These are phyloP conservation scores for Scutellaria galericulata DNA, from an alignment of 257 asterid species.

Conservation along the genomic window DNA sequence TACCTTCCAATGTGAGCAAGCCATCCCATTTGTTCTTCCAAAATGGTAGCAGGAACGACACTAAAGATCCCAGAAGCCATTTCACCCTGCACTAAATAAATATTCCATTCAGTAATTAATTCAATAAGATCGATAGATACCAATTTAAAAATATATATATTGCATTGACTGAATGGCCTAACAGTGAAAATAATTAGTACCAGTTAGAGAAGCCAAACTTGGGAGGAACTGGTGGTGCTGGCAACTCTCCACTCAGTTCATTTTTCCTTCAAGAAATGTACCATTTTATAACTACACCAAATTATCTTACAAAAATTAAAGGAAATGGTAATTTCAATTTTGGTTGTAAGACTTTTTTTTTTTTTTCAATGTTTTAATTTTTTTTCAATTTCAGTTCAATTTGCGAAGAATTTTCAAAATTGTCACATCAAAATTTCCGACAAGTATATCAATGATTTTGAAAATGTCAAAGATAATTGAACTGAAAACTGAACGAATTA, in stretches of 20 bases:
- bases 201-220: constrained; percentile 53
- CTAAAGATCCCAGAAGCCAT: constrained; percentile 59
- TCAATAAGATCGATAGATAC: not conserved
- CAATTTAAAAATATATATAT: not conserved
- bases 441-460: no score
- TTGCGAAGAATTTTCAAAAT: no score
- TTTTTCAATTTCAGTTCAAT: no score
- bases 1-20: constrained; percentile 64
- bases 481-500: no score
- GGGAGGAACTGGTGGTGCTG: constrained; percentile 36
- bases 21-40: constrained; percentile 60
- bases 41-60: constrained; percentile 57
- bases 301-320: not conserved
- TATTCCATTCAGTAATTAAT: not conserved
- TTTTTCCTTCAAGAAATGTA: constrained; percentile 44
- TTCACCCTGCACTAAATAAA: constrained; percentile 53
- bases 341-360: no score
- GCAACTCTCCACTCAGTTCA: constrained; percentile 29
- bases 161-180: no score
- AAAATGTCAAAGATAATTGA: no score
- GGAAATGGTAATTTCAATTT: no score
- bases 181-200: constrained; percentile 27
- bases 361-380: no score
- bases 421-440: no score
- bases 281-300: not conserved